Evolutionary conservation across 768 basidiomycete genomes (phyloP).

Genomic region (Multifurca ochricompacta): DNA sequence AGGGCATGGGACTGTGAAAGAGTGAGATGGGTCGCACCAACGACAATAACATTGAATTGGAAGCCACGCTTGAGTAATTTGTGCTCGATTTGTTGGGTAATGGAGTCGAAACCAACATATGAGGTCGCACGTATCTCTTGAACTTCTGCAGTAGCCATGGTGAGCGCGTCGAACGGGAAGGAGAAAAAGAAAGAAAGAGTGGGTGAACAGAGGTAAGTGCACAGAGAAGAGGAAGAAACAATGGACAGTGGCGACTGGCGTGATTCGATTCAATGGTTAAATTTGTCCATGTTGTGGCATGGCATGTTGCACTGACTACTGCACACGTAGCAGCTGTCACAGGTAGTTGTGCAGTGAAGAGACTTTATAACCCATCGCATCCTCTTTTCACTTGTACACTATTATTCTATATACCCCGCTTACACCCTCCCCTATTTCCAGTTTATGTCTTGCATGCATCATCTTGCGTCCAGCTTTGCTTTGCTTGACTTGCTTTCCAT

Average conservation of each 20-base stretch:
- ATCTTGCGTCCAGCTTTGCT: not conserved
- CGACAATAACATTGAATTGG: slow-evolving; percentile 98
- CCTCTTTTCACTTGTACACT: slow-evolving; percentile 6
- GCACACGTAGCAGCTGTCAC: no score
- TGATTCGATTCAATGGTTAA: not conserved
- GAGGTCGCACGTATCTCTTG: slow-evolving; percentile 86
- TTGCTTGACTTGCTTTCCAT: not conserved
- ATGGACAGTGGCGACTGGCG: not conserved
- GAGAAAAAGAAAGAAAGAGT: not conserved
- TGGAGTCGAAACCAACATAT: slow-evolving; percentile 97
- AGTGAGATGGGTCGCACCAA: slow-evolving; percentile 50
- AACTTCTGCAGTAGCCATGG: slow-evolving; percentile 20
- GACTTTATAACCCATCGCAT: not conserved
- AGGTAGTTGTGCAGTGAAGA: no score
- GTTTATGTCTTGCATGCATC: not conserved
- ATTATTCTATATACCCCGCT: slow-evolving; percentile 8
- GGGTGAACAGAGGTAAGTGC: not conserved
- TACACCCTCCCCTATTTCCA: slow-evolving; percentile 4
- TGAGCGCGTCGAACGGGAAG: not conserved
- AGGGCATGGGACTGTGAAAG: not conserved
- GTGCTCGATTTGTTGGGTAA: slow-evolving; percentile 97
- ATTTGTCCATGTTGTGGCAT: slow-evolving; percentile 16
- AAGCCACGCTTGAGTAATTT: slow-evolving; percentile 98
- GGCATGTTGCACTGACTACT: no score
- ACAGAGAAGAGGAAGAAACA: not conserved